phyloP scores from a whole-genome alignment of 768 basidiomycete genomes.

The Boletellus ananas region DNA sequence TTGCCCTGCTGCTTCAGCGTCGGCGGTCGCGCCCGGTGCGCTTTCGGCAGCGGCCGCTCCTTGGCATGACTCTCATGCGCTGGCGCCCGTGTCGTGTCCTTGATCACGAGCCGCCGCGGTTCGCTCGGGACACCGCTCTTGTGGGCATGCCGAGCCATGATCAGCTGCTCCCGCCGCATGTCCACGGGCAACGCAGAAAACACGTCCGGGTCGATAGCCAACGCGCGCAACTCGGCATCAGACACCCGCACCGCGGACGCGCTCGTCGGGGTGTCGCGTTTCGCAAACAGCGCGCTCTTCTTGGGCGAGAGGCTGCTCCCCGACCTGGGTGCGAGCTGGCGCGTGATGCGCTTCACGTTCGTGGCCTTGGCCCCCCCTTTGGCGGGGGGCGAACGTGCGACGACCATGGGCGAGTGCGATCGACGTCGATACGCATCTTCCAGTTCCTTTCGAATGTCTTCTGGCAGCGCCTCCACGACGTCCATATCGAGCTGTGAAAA shows the following conservation, averaged over 20 bases:
- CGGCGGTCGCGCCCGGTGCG: constrained; percentile 47
- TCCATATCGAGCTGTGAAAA: constrained; percentile 73
- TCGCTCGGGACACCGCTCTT: constrained; percentile 35
- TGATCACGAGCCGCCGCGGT: constrained; percentile 46
- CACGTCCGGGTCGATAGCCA: constrained; percentile 73
- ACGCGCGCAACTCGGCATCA: constrained; percentile 52
- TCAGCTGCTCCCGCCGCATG: constrained; percentile 72
- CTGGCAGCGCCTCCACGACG: constrained; percentile 68
- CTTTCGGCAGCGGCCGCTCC: constrained; percentile 51
- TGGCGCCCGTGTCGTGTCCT: constrained; percentile 28
- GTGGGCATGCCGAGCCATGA: constrained; percentile 51
- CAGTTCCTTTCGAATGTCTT: constrained; percentile 64
- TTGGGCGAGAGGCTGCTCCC: constrained; percentile 37
- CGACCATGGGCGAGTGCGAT: constrained; percentile 46
- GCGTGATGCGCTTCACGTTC: constrained; percentile 56
- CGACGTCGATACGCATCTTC: constrained; percentile 63
- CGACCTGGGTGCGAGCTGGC: constrained; percentile 58
- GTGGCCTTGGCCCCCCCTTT: constrained; percentile 32
- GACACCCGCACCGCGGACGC: constrained; percentile 42
- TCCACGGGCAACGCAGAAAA: constrained; percentile 61
- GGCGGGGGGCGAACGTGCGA: constrained; percentile 7
- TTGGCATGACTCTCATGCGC: constrained; percentile 27
- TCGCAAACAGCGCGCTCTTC: constrained; percentile 38
- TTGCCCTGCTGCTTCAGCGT: constrained; percentile 55
- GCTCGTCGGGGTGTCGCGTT: constrained; percentile 23